Evolutionary conservation across 768 basidiomycete species (phyloP).

Genomic region (Leccinum rimulosum): DNA sequence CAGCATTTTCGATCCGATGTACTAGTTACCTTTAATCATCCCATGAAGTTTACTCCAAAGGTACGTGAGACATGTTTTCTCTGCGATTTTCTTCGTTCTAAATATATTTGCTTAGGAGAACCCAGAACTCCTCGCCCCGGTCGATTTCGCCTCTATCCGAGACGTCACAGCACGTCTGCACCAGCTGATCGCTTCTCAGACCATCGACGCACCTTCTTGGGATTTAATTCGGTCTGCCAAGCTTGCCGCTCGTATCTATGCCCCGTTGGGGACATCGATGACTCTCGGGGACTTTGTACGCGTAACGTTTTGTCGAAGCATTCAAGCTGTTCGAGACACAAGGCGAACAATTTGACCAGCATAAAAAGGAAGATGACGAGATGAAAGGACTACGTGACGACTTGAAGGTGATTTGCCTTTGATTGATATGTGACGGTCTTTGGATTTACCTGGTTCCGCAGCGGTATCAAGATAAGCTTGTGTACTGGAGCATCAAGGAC

Average conservation of each 20-base stretch:
- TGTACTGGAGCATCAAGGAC: conserved; percentile 72
- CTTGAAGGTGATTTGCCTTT: conserved; percentile 49
- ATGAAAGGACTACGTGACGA: conserved; percentile 44
- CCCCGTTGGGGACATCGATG: conserved; percentile 85
- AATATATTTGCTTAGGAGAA: conserved; percentile 45
- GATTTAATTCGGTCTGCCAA: conserved; percentile 71
- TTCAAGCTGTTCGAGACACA: conserved; percentile 51
- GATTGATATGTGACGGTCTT: not conserved
- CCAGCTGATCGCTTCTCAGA: conserved; percentile 69
- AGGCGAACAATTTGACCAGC: conserved; percentile 25
- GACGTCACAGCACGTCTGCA: conserved; percentile 60
- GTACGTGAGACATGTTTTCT: conserved; percentile 29
- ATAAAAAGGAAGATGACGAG: conserved; percentile 26
- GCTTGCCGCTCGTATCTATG: conserved; percentile 77
- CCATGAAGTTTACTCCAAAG: conserved; percentile 63
- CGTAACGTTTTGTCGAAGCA: conserved; percentile 70
- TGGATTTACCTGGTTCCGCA: conserved; percentile 26
- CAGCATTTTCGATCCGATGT: conserved; percentile 89
- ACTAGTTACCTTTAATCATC: conserved; percentile 75
- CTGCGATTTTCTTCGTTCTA: not conserved
- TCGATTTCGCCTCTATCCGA: conserved; percentile 60
- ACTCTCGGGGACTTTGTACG: conserved; percentile 82
- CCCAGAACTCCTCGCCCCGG: conserved; percentile 68
- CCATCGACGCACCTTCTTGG: conserved; percentile 86
- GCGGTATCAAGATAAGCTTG: conserved; percentile 74